Conservation (phyloP, 1,284 basidiomycete species). For the Ceratobasidium sp. region DNA sequence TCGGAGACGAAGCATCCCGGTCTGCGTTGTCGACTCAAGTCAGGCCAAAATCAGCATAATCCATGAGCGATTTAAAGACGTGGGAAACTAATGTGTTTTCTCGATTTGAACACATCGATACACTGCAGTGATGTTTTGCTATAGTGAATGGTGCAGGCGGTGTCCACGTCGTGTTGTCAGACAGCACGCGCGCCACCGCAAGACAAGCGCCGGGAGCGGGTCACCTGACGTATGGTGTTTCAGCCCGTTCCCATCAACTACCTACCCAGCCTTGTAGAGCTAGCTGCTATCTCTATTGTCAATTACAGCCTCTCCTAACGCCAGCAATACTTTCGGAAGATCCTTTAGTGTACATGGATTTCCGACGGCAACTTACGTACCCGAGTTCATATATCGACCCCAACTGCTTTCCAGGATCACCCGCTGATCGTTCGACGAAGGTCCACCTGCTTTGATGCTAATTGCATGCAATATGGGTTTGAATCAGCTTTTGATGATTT, state of each 20-base stretch:
- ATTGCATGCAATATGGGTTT: not conserved
- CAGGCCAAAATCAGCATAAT: not conserved
- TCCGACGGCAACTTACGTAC: not conserved
- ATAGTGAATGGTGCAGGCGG: too few species aligned
- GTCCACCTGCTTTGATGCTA: not conserved
- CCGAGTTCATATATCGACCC: not conserved
- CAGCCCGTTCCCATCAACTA: too few species aligned
- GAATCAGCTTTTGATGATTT: not conserved
- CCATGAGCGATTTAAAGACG: not conserved
- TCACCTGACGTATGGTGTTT: too few species aligned
- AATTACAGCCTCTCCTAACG: not conserved
- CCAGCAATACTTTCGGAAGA: not conserved
- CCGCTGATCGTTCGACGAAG: not conserved
- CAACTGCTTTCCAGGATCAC: not conserved
- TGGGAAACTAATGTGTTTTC: not conserved
- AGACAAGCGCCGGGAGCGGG: not conserved
- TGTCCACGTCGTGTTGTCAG: not conserved
- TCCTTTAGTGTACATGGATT: too few species aligned
- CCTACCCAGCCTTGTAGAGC: too few species aligned
- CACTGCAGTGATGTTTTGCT: not conserved
- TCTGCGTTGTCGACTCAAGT: slow-evolving; percentile 12
- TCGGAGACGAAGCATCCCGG: too few species aligned
- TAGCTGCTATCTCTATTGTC: slow-evolving; percentile 1
- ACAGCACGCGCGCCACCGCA: not conserved
- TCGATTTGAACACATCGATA: not conserved